Evolutionary conservation across 192 early-diverging fungal genomes (phyloP).

Genomic region (Backusella mclennaniae): DNA sequence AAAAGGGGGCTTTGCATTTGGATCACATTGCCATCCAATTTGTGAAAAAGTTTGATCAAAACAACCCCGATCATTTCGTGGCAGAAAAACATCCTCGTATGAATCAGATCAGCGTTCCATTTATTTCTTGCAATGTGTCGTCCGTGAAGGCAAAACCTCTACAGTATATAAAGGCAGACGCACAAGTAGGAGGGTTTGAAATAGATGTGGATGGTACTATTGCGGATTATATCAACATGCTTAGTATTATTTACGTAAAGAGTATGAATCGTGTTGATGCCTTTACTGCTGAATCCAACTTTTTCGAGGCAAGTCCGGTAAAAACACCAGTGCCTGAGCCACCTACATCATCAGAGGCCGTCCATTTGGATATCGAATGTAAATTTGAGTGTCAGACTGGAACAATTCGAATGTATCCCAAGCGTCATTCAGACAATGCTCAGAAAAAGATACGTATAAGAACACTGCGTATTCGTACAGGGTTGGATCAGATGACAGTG

Average conservation of each 20-base stretch:
- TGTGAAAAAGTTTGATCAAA: conserved; percentile 60
- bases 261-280: conserved; percentile 57
- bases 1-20: conserved; percentile 52
- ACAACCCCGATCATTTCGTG: conserved; percentile 56
- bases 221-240: conserved; percentile 60
- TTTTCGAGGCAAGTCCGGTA: not conserved
- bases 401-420: conserved; percentile 51
- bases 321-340: not conserved
- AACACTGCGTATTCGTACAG: conserved; percentile 4
- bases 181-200: conserved; percentile 68
- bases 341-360: conserved; percentile 8
- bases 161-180: conserved; percentile 45
- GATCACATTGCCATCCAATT: conserved; percentile 66
- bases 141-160: conserved; percentile 37
- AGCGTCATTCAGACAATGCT: conserved; percentile 34
- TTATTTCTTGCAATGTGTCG: conserved; percentile 52
- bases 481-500: not conserved
- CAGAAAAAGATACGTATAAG: conserved; percentile 27
- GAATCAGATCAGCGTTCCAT: conserved; percentile 52
- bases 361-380: conserved; percentile 49
- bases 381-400: conserved; percentile 50
- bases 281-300: conserved; percentile 38
- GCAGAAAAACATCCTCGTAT: conserved; percentile 49
- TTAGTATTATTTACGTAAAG: conserved; percentile 60
- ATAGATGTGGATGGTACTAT: conserved; percentile 68